Evolutionary conservation across 2,329 filamentous ascomycete species (phyloP).

Genomic region (Diaporthe citriasiana): DNA sequence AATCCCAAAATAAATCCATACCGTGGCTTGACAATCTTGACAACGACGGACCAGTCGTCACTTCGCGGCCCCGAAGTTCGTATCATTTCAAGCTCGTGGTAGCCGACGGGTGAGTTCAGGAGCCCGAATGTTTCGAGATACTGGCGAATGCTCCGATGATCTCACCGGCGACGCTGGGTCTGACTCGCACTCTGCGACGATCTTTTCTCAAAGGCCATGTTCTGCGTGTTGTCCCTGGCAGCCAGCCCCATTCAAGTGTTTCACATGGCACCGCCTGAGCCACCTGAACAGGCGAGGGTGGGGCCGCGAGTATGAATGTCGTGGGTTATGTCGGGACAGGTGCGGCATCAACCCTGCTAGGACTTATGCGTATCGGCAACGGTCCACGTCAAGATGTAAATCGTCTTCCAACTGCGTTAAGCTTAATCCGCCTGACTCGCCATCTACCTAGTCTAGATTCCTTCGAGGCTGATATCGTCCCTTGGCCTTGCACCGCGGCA

Average conservation of each 20-base stretch:
- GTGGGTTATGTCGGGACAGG: background rate
- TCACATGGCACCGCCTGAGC: conserved; percentile 24
- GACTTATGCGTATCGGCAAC: background rate
- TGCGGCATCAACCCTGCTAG: background rate
- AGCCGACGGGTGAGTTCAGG: conserved; percentile 10
- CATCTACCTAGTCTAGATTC: background rate
- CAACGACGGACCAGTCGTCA: background rate
- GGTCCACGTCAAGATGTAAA: background rate
- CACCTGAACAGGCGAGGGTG: conserved; percentile 3
- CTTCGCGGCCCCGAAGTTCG: background rate
- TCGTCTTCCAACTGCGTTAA: conserved; percentile 13
- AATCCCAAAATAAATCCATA: background rate
- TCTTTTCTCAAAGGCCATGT: conserved; percentile 15
- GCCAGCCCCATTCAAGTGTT: conserved; percentile 4
- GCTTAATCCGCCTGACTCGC: conserved; percentile 26
- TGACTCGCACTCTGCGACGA: conserved; percentile 25
- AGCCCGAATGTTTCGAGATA: conserved; percentile 19
- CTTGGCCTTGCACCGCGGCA: background rate
- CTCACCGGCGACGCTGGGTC: background rate
- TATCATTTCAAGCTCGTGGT: background rate
- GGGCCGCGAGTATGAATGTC: background rate
- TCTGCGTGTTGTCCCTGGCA: background rate
- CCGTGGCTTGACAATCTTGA: background rate
- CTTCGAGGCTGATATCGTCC: background rate
- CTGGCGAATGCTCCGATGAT: conserved; percentile 4